Base-by-base conservation (phyloP, 1,284 basidiomycete species). In the Ceratobasidium sp. region DNA sequence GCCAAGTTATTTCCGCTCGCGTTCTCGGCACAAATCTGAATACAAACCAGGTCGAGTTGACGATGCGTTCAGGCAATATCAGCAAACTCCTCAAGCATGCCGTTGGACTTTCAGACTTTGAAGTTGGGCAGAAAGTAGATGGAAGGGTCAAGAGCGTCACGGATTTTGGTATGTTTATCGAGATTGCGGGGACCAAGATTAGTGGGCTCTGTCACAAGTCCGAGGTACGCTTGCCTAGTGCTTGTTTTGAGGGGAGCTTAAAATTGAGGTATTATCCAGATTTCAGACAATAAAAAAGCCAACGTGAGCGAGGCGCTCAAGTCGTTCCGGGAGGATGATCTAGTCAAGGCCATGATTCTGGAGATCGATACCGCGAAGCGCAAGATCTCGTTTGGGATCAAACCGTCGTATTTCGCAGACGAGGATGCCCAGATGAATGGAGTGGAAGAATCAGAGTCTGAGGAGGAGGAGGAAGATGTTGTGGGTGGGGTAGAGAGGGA, bases 131-230 rank as follows among this genome's bases (percentile, higher is more conserved):
- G 81, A 94, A 92, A 80, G 86, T 96, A 54, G 88, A 91, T 46
- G 92, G 93, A 17, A 85, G 86, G 43, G 89, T 97, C 65, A 94
- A 92, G 83, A 90, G 88, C 79, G 88, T 97, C 11, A 94, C 96
- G 83, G 89, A 91, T 49, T 99, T 95, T 81, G 98, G 98, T 19
- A 87, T 98, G 51, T 99, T 99, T 85, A 90, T 99, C 71, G 89
- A 93, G 82, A 92, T 99, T 56, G 90, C 94, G 11, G 92, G 89
- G 17, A 92, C 93, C 0, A 92, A 92, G 81, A 86, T 99, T 66
- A 92, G 89, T 76, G 98, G 98, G 5, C 87, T 99, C 11, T 99
- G 97, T 83, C 98, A 99, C 85, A 96, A 96, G 84, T 95, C 94
- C 25, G 89, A 98, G 87, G 93, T 92, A 81, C 70, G 87, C 78